phyloP scores from a whole-genome alignment of 768 basidiomycete genomes.

The Pulveroboletus ravenelii region DNA sequence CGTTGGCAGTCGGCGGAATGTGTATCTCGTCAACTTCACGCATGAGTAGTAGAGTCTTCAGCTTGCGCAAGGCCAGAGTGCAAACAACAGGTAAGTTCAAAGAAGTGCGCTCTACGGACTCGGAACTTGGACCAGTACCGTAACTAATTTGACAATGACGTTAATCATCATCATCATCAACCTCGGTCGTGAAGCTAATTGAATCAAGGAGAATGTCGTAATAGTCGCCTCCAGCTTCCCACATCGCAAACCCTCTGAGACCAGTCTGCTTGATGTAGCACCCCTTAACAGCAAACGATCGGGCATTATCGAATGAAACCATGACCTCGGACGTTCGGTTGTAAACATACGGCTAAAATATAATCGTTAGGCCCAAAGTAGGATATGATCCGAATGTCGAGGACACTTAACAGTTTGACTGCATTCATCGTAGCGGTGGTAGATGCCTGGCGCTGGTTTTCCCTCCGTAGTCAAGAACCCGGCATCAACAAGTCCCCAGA shows the following conservation, averaged over 20 bases:
- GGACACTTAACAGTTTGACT: constrained; percentile 59
- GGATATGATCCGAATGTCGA: not conserved
- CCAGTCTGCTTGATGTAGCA: constrained; percentile 48
- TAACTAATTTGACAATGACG: not conserved
- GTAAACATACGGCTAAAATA: constrained; percentile 61
- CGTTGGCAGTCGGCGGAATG: not conserved
- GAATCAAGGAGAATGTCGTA: constrained; percentile 59
- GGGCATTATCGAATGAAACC: constrained; percentile 61
- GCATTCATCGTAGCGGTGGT: constrained; percentile 58
- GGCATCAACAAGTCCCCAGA: constrained; percentile 54
- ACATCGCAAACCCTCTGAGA: constrained; percentile 65
- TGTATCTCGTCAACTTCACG: not conserved
- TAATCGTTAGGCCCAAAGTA: not conserved
- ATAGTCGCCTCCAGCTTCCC: constrained; percentile 67
- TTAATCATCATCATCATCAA: not conserved
- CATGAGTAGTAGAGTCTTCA: constrained; percentile 5
- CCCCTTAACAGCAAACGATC: constrained; percentile 60
- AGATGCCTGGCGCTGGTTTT: constrained; percentile 40
- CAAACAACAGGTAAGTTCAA: not conserved
- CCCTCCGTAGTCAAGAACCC: constrained; percentile 44
- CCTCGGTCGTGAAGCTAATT: constrained; percentile 30
- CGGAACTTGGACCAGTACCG: not conserved
- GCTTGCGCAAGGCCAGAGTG: not conserved
- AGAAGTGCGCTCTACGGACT: not conserved
- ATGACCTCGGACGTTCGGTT: constrained; percentile 50